A percentile compares a stretch with the other conserved stretches of the same genome.
These are phyloP conservation scores for Amanita exitialis DNA, from an alignment of 768 basidiomycete species.

Conservation along the genomic window DNA sequence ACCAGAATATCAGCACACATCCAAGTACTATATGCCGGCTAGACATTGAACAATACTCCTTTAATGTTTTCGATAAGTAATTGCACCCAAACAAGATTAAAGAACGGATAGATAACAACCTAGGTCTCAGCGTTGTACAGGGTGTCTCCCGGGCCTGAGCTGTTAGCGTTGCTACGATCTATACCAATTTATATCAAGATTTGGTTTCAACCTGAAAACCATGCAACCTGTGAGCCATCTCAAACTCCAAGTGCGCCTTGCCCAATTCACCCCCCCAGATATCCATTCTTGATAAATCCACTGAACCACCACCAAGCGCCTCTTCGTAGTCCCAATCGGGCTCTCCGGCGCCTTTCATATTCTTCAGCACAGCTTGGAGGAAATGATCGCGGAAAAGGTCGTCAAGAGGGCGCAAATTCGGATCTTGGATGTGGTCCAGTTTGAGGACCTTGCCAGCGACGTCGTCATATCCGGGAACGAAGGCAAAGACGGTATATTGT, in stretches of 20 bases:
- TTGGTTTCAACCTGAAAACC: conserved; percentile 11
- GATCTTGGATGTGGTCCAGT: too few species aligned
- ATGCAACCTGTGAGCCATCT: conserved; percentile 14
- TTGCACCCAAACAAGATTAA: too few species aligned
- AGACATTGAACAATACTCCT: too few species aligned
- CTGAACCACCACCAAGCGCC: neutral
- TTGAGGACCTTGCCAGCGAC: neutral
- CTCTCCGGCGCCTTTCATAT: conserved; percentile 1
- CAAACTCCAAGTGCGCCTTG: conserved; percentile 16
- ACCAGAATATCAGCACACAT: too few species aligned
- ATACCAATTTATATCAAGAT: too few species aligned
- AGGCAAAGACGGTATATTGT: neutral
- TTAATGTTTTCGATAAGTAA: too few species aligned
- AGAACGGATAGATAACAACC: too few species aligned
- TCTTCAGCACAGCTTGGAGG: conserved; percentile 1
- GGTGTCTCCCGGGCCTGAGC: too few species aligned
- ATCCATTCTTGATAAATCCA: neutral
- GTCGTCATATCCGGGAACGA: neutral
- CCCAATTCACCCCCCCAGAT: conserved; percentile 12
- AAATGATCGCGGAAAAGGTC: neutral
- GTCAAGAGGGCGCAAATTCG: neutral
- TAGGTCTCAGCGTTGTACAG: too few species aligned
- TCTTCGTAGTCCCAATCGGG: neutral
- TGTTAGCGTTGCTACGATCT: too few species aligned
- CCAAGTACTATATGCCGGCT: too few species aligned